Evolutionary conservation across 495 filamentous ascomycete genomes (phyloP).

Genomic region (Trichoderma gamsii): DNA sequence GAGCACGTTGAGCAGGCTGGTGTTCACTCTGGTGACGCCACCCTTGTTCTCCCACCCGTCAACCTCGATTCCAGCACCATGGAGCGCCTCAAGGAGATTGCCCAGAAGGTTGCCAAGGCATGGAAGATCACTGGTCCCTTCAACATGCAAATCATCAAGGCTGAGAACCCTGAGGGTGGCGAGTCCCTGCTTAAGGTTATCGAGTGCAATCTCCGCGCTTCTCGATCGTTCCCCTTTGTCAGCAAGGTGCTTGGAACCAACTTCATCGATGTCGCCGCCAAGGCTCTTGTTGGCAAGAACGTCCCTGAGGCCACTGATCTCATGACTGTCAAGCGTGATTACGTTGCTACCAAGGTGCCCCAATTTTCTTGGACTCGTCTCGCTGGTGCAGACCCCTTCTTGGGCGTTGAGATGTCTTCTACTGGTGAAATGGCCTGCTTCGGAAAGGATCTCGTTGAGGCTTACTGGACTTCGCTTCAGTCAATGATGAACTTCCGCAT

Average conservation of each 20-base stretch:
- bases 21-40: constrained; percentile 97
- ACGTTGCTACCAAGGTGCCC: constrained; percentile 92
- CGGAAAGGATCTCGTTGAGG: constrained; percentile 89
- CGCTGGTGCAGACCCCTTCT: constrained; percentile 95
- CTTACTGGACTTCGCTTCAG: constrained; percentile 94
- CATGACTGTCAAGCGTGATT: constrained; percentile 82
- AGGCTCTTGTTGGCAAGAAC: constrained; percentile 79
- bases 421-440: constrained; percentile 99
- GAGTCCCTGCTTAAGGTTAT: constrained; percentile 85
- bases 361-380: constrained; percentile 99
- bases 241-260: constrained; percentile 95
- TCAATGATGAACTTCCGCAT: constrained; percentile 99
- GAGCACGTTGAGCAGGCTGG: constrained; percentile 97
- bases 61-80: constrained; percentile 69
- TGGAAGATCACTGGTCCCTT: constrained; percentile 97
- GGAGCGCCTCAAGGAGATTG: constrained; percentile 86
- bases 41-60: constrained; percentile 84
- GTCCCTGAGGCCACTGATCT: constrained; percentile 83
- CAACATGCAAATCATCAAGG: constrained; percentile 99
- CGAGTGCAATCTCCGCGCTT: constrained; percentile 96
- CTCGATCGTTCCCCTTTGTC: constrained; percentile 95
- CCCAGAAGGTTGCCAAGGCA: constrained; percentile 90
- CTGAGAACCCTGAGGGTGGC: constrained; percentile 61
- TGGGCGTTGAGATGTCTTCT: constrained; percentile 94
- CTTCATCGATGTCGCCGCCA: constrained; percentile 95